Evolutionary conservation across 345 rosid genomes (phyloP), one percentile per base, ranked within the genome.

Genomic region (Citrus sinensis): DNA sequence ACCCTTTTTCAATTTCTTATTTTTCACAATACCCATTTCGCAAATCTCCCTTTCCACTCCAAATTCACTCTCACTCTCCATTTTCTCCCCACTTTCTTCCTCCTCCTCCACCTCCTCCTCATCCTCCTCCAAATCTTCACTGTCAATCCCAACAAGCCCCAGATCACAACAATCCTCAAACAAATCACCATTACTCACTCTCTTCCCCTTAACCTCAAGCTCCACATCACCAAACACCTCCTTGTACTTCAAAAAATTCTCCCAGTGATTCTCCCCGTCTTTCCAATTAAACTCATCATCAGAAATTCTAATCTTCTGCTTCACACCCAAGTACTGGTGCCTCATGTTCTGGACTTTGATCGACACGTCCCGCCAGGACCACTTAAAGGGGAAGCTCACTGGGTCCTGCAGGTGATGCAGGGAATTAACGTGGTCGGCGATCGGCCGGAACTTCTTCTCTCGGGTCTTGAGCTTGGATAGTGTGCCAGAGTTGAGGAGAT

Each of bases 311-410:
- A 92, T 90, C 94, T 92, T 92, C 87, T 92, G 94, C 87, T 92
- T 92, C 77, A 92, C 97, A 51, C 97, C 97, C 79, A 90, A 72
- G 78, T 92, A 92, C 85, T 92, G 97, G 73, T 92, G 92, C 86
- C 97, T 83, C 97, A 89, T 92, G 86, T 92, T 92, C 87, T 92
- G 96, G 67, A 90, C 92, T 80, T 92, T 90, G 71, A 92, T 90
- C 46, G 94, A 92, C 16, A 90, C 92, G 73, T 92, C 97, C 13
- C 97, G 88, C 97, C 97, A 90, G 5, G 94, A 87, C 97, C 97
- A 92, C 82, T 82, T 86, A 86, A 92, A 92, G 54, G 94, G 94
- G 83, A 88, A 92, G 83, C 80, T 78, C 55, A 73, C 30, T 1
- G 94, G 92, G 75, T 90, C 94, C 17, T 79, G 88, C 37, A 87